These are phyloP conservation scores for Lentinula edodes DNA, from an alignment of 768 basidiomycete genomes.

Conservation along the genomic window DNA sequence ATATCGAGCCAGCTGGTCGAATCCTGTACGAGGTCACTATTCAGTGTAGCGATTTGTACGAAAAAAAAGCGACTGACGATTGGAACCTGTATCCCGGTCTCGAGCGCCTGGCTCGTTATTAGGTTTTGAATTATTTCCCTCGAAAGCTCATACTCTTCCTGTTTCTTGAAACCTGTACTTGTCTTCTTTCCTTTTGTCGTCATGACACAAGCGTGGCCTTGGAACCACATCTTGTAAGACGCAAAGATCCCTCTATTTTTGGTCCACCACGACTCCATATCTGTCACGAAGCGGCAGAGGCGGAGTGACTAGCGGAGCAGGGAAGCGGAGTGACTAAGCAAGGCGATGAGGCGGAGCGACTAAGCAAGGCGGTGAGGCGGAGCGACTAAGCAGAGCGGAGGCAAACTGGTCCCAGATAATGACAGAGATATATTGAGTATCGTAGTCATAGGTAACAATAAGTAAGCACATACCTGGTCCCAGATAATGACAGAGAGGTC, in stretches of 20 bases:
- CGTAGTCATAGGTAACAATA: too few species aligned
- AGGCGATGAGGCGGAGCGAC: too few species aligned
- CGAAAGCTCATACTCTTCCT: conserved; percentile 26
- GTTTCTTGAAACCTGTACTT: conserved; percentile 13
- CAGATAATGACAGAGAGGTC: too few species aligned
- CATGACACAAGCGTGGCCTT: conserved; percentile 33
- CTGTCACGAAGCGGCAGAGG: too few species aligned
- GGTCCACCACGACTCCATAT: conserved; percentile 31
- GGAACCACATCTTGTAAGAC: conserved; percentile 20
- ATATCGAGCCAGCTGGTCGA: too few species aligned
- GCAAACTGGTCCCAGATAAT: too few species aligned
- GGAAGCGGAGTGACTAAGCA: too few species aligned
- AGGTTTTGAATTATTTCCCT: conserved; percentile 4
- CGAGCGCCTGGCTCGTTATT: background rate
- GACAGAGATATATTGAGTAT: too few species aligned
- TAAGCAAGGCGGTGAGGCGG: too few species aligned
- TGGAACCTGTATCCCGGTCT: background rate
- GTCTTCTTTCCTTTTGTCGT: conserved; percentile 20
- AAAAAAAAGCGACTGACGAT: background rate
- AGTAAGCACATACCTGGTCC: too few species aligned
- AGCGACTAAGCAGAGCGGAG: too few species aligned
- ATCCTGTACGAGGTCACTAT: background rate
- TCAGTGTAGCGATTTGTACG: background rate
- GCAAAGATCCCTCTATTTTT: conserved; percentile 23
- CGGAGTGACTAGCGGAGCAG: too few species aligned